A percentile compares a stretch with the other conserved stretches of the same genome.
phyloP scores from a whole-genome alignment of 371 early-diverging fungal species.

The Blakeslea trispora region DNA sequence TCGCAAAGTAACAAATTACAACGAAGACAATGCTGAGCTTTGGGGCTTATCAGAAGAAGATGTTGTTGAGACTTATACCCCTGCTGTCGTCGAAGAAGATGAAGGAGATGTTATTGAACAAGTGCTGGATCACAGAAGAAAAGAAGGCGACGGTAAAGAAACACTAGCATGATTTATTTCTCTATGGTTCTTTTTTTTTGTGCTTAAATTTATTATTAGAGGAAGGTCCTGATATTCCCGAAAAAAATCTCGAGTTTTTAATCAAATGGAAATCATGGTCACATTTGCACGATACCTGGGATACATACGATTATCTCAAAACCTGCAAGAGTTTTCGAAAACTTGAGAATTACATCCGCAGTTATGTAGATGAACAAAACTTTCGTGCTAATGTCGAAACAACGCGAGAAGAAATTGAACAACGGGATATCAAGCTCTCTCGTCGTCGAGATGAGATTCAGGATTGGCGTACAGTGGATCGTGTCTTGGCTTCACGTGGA shows the following conservation, averaged over 20 bases:
- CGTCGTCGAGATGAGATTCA: conserved; percentile 80
- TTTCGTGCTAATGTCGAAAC: conserved; percentile 70
- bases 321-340: conserved; percentile 87
- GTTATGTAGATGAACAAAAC: conserved; percentile 63
- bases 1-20: conserved; percentile 52
- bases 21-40: conserved; percentile 48
- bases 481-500: conserved; percentile 76
- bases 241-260: conserved; percentile 74
- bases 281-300: conserved; percentile 94
- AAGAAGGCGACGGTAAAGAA: conserved; percentile 24
- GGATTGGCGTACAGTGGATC: conserved; percentile 87
- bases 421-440: conserved; percentile 79
- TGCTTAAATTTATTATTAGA: too few relatives aligned
- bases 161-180: conserved; percentile 3
- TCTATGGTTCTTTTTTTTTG: conserved; percentile 2
- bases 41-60: conserved; percentile 52
- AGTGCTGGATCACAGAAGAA: conserved; percentile 58
- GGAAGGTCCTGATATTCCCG: conserved; percentile 54
- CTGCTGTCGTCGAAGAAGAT: conserved; percentile 37
- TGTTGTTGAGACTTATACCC: conserved; percentile 13
- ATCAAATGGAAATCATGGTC: conserved; percentile 95
- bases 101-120: conserved; percentile 70
- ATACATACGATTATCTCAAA: conserved; percentile 62
- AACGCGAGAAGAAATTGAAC: conserved; percentile 86
- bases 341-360: conserved; percentile 85